These are phyloP conservation scores for Blepharisma undulans DNA, from an alignment of 169 alveolate species.

Conservation along the genomic window DNA sequence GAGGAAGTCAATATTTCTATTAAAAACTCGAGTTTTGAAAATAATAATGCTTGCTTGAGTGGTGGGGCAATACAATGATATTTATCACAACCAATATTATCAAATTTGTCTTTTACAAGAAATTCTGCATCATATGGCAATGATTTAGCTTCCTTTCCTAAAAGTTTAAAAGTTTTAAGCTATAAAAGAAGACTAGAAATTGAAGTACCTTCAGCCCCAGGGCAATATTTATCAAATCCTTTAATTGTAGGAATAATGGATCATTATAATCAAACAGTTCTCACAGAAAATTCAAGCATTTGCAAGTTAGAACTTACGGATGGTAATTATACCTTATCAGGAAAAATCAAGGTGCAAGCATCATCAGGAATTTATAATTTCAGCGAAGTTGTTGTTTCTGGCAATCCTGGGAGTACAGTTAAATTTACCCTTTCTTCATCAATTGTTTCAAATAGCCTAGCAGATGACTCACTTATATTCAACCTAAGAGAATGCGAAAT, in stretches of 20 bases:
- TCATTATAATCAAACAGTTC: neutral
- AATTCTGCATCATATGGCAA: conserved; percentile 47
- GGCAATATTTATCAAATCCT: neutral
- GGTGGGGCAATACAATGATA: conserved; percentile 37
- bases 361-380: neutral
- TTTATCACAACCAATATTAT: conserved; percentile 22
- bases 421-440: neutral
- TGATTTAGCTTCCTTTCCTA: conserved; percentile 35
- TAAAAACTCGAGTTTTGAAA: neutral
- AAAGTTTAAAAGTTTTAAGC: neutral
- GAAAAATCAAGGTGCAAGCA: neutral
- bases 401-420: neutral
- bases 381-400: neutral
- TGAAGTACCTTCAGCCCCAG: neutral
- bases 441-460: neutral
- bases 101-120: neutral
- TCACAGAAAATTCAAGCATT: neutral
- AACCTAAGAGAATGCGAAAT: neutral
- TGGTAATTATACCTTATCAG: neutral
- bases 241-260: neutral
- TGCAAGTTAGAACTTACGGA: neutral
- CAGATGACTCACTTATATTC: neutral
- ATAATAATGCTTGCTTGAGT: neutral
- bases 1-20: too few relatives aligned
- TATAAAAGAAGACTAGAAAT: neutral